These are phyloP conservation scores for Elaphomyces granulatus DNA, from an alignment of 495 filamentous ascomycete genomes.

Conservation along the genomic window DNA sequence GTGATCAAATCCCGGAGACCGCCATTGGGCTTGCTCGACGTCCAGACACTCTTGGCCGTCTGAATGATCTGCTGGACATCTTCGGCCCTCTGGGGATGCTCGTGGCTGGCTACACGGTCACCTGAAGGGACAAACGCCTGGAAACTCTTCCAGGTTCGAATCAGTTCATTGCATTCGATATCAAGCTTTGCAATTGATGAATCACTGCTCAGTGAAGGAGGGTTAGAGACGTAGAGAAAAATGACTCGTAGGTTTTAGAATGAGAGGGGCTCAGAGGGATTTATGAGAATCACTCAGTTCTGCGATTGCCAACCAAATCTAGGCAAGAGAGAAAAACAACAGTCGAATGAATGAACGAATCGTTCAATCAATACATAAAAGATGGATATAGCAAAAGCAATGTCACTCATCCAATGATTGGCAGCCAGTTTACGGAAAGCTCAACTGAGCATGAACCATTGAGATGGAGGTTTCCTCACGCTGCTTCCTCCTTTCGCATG, in stretches of 20 bases:
- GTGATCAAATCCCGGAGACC: slow-evolving; percentile 18
- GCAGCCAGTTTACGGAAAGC: too few relatives aligned
- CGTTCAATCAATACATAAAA: too few relatives aligned
- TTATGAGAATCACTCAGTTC: not conserved
- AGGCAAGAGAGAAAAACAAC: not conserved
- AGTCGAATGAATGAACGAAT: not conserved
- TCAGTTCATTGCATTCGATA: slow-evolving; percentile 32
- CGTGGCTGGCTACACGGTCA: slow-evolving; percentile 21
- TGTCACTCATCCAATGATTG: too few relatives aligned
- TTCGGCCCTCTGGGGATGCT: slow-evolving; percentile 16
- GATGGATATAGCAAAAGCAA: too few relatives aligned
- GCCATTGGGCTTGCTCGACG: slow-evolving; percentile 16
- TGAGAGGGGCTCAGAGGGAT: not conserved
- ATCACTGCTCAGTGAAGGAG: slow-evolving; percentile 10
- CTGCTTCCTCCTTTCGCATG: too few relatives aligned
- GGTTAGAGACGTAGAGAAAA: not conserved
- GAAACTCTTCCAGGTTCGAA: slow-evolving; percentile 30
- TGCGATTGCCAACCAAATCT: not conserved
- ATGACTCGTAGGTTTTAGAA: not conserved
- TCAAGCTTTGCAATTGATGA: slow-evolving; percentile 28
- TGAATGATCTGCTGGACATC: slow-evolving; percentile 24
- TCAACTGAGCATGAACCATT: too few relatives aligned
- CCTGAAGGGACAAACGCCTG: slow-evolving; percentile 20
- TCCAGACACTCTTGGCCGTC: slow-evolving; percentile 20
- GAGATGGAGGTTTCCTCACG: too few relatives aligned